Evolutionary conservation across 2,329 filamentous ascomycete genomes (phyloP), one percentile per base, ranked within the genome.

Genomic region (Diaporthe ilicicola): DNA sequence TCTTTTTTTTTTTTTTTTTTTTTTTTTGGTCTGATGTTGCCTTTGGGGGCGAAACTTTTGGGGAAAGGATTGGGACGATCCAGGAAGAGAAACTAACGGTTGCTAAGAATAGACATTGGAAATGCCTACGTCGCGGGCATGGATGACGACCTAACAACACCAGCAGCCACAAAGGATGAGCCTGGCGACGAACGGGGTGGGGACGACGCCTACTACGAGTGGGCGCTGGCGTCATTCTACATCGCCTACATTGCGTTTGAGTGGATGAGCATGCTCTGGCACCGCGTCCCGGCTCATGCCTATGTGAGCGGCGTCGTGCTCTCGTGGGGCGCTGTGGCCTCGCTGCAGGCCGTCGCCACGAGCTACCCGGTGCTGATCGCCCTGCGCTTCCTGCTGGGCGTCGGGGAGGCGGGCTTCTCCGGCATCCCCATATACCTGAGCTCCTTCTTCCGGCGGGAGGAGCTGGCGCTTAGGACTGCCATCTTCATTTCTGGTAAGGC

Each of bases 381-480:
- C 19, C 78, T 91, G 71, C 84, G 90, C 5, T 83, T 84, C 12
- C 75, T 91, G 19, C 82, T 92, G 0, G 90, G 90, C 12, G 85
- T 91, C 10, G 89, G 87, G 46, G 90, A 92, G 81, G 90, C 90
- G 3, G 91, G 88, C 2, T 92, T 92, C 73, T 86, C 88, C 0
- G 89, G 89, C 3, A 86, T 91, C 46, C 90, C 90, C 0, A 88
- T 89, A 71, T 92, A 91, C 74, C 80, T 91, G 39, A 90, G 88
- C 19, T 90, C 90, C 80, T 91, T 91, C 79, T 91, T 88, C 79
- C 87, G 85, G 76, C 81, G 88, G 44, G 82, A 88, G 54, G 95
- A 98, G 80, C 84, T 98, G 42, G 95, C 95, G 0, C 92, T 96
- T 72, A 86, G 95, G 46, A 96, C 93, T 0, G 95, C 94, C 27